Evolutionary conservation across 176 grass and related monocot genomes (phyloP).

Genomic region (Musa beccarii): DNA sequence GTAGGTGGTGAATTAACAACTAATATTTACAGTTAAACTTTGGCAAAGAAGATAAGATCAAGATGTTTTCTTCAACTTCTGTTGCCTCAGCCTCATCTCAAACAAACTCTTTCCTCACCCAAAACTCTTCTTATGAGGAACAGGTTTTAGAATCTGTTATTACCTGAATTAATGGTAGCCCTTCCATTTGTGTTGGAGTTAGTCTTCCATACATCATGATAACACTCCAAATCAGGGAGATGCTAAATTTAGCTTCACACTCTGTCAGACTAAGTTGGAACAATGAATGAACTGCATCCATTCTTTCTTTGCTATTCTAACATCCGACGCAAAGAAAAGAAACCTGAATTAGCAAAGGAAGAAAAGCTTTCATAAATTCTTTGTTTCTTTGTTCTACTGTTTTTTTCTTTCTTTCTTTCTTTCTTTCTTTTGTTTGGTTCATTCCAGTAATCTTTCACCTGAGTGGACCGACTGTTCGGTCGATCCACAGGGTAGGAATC

Average conservation of each 20-base stretch:
- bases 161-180: slow-evolving; percentile 3
- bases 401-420: background rate
- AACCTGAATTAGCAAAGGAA: slow-evolving; percentile 1
- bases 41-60: too few species aligned
- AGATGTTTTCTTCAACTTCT: too few species aligned
- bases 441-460: background rate
- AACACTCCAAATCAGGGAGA: background rate
- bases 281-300: slow-evolving; percentile 9
- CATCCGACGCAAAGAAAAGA: background rate
- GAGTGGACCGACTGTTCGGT: background rate
- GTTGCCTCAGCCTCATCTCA: too few species aligned
- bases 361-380: background rate
- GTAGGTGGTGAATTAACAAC: too few species aligned
- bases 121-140: background rate
- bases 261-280: background rate
- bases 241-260: slow-evolving; percentile 25
- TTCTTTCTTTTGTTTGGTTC: background rate
- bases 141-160: background rate
- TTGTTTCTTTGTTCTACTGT: background rate
- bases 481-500: background rate
- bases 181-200: background rate
- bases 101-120: too few species aligned
- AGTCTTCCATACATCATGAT: background rate
- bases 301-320: slow-evolving; percentile 20
- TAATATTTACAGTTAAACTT: too few species aligned